phyloP scores from a whole-genome alignment of 331 rosid species.

The Prunus yedoensis region DNA sequence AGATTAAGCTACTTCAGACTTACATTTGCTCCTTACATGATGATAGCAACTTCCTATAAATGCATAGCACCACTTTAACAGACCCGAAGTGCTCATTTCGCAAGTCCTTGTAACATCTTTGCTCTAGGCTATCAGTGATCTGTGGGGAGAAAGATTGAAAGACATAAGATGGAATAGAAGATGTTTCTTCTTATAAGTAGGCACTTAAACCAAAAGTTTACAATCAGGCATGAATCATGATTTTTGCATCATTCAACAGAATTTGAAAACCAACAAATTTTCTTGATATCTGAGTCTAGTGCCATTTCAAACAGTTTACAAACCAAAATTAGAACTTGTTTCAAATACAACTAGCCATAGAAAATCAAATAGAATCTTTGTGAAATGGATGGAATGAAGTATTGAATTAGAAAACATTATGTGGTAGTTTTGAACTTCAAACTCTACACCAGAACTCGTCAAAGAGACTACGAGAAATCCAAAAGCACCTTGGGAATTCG shows the following conservation, averaged over 20 bases:
- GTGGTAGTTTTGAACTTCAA: not conserved
- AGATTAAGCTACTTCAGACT: constrained; percentile 38
- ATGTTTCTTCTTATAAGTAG: constrained; percentile 5
- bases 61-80: constrained; percentile 63
- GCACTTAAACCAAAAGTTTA: constrained; percentile 2
- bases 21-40: constrained; percentile 89
- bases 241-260: not conserved
- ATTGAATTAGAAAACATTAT: not conserved
- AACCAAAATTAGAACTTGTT: constrained; percentile 5
- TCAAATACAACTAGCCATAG: constrained; percentile 4
- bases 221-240: not conserved
- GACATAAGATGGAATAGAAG: constrained; percentile 16
- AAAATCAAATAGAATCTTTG: not conserved
- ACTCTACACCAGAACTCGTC: not conserved
- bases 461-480: not conserved
- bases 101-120: constrained; percentile 82
- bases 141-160: constrained; percentile 35
- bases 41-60: constrained; percentile 64
- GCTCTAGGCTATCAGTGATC: constrained; percentile 79
- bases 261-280: not conserved
- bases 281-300: not conserved
- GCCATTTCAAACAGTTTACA: constrained; percentile 18
- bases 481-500: constrained; percentile 78
- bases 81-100: constrained; percentile 74
- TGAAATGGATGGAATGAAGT: not conserved